Evolutionary conservation across 2,329 filamentous ascomycete species (phyloP).

Genomic region (Seiridium cupressi): DNA sequence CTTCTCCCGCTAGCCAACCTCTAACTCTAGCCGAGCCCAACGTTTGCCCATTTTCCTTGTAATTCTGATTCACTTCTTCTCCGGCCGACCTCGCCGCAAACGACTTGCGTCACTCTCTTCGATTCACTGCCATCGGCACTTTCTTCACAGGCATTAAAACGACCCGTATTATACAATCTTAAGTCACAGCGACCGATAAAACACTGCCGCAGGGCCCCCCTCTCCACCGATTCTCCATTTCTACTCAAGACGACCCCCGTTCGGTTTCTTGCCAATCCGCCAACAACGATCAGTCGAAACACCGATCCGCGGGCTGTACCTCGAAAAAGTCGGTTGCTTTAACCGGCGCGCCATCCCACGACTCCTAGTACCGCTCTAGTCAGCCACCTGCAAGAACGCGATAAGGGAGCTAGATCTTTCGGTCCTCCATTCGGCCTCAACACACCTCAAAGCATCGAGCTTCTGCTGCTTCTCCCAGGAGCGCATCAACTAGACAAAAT

Average conservation of each 20-base stretch:
- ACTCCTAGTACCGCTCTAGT: background rate
- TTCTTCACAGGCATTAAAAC: background rate
- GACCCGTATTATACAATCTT: background rate
- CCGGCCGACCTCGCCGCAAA: background rate
- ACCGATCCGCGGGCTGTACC: background rate
- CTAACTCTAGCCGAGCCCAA: background rate
- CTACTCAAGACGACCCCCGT: background rate
- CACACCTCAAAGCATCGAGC: background rate
- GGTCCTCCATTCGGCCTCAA: too few species aligned
- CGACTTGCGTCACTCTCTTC: background rate
- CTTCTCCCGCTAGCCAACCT: background rate
- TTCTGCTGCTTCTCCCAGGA: constrained; percentile 34
- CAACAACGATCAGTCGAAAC: constrained; percentile 1
- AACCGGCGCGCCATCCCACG: background rate
- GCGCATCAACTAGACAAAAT: constrained; percentile 44
- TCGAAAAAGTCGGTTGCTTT: background rate
- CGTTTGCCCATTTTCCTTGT: background rate
- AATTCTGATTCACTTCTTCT: background rate
- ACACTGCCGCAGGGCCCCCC: constrained; percentile 4
- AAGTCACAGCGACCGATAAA: constrained; percentile 1
- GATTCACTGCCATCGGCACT: background rate
- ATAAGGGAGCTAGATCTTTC: background rate
- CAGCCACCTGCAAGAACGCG: background rate
- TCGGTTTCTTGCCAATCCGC: background rate
- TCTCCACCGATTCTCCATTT: background rate